Conservation (phyloP, 2,329 filamentous ascomycete species). For the Plectosphaerella sp. region DNA sequence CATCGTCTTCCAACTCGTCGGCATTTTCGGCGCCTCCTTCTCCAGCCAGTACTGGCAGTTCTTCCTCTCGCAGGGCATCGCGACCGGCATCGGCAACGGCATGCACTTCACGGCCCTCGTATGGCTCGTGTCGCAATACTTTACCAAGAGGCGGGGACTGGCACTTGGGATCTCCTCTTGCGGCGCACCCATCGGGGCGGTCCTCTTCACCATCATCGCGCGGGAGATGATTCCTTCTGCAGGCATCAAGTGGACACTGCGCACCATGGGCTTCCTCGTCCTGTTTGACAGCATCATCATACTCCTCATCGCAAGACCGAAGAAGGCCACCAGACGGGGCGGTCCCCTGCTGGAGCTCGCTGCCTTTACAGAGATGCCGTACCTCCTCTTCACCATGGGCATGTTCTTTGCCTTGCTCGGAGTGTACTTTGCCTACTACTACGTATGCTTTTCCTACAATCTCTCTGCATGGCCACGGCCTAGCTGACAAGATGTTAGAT, state of each 20-base stretch:
- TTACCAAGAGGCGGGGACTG: conserved; percentile 45
- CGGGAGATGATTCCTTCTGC: conserved; percentile 44
- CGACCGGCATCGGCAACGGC: conserved; percentile 47
- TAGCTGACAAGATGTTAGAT: too few species aligned
- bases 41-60: conserved; percentile 42
- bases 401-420: conserved; percentile 10
- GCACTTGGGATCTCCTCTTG: conserved; percentile 55
- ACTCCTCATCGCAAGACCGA: conserved; percentile 5
- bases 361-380: conserved; percentile 9
- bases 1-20: conserved; percentile 30
- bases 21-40: conserved; percentile 39
- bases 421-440: conserved; percentile 9
- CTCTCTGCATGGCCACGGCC: conserved; percentile 55
- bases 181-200: conserved; percentile 49
- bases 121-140: conserved; percentile 56
- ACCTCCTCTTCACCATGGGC: conserved; percentile 7
- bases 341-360: conserved; percentile 7
- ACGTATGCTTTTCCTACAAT: conserved; percentile 25
- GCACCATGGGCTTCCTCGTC: conserved; percentile 65
- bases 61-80: conserved; percentile 46
- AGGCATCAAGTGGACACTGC: conserved; percentile 55
- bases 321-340: neutral
- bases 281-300: conserved; percentile 44
- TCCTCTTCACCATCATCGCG: conserved; percentile 50
- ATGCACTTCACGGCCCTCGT: conserved; percentile 52